Percentiles rank a stretch among this genome's conserved stretches.
Conservation (phyloP, 2,329 filamentous ascomycete genomes). For the Claviceps purpurea region DNA sequence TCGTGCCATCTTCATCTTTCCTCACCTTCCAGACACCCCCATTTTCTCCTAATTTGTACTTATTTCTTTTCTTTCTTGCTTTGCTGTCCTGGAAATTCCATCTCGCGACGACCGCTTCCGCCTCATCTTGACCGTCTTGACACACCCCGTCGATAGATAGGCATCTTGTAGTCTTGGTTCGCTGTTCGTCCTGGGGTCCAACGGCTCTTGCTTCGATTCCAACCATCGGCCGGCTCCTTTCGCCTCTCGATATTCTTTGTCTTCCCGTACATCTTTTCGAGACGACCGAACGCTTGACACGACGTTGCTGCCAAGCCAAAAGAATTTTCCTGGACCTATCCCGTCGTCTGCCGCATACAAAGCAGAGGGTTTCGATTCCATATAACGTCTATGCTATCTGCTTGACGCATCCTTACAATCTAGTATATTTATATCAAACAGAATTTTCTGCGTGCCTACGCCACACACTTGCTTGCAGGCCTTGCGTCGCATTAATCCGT, state of each 20-base stretch:
- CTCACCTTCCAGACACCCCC: constrained; percentile 19
- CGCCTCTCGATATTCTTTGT: constrained; percentile 1
- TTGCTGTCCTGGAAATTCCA: constrained; percentile 4
- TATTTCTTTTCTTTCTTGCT: constrained; percentile 18
- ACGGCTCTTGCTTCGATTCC: constrained; percentile 4
- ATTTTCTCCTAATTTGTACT: constrained; percentile 19
- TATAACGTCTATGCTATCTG: background rate
- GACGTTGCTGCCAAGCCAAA: no score
- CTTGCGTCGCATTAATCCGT: background rate
- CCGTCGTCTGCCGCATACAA: background rate
- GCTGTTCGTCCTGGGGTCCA: background rate
- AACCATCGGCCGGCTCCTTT: constrained; percentile 5
- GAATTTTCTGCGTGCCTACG: background rate
- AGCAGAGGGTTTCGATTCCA: background rate
- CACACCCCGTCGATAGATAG: background rate
- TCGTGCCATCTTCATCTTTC: constrained; percentile 10
- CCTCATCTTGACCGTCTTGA: background rate
- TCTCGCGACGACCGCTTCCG: background rate
- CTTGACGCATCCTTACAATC: background rate
- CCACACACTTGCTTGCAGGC: background rate
- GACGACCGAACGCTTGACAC: no score
- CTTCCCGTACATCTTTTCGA: background rate
- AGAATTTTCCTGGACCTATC: background rate
- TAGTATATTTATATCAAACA: background rate
- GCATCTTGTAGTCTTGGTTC: background rate